Evolutionary conservation across 2,329 filamentous ascomycete genomes (phyloP).

Genomic region (Colletotrichum paranaense): DNA sequence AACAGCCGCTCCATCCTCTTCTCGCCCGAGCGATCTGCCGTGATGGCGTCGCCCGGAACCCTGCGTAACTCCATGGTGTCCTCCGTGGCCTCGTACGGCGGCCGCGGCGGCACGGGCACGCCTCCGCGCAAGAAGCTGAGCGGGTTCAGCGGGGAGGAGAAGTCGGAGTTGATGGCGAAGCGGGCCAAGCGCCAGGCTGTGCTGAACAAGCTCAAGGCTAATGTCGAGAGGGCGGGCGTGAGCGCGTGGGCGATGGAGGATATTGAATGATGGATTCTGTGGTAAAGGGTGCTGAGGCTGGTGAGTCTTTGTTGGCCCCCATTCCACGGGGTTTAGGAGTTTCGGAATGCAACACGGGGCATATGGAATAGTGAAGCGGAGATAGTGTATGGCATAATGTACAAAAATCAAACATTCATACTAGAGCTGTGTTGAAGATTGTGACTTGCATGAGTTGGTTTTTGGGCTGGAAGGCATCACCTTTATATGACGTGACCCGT

Average conservation of each 20-base stretch:
- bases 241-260: constrained; percentile 63
- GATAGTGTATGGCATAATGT: constrained; percentile 34
- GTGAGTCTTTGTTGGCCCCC: not conserved
- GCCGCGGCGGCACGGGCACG: constrained; percentile 45
- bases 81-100: constrained; percentile 51
- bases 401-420: constrained; percentile 20
- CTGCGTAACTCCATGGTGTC: constrained; percentile 56
- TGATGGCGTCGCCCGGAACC: constrained; percentile 51
- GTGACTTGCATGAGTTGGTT: not conserved
- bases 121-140: constrained; percentile 71
- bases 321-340: constrained; percentile 1
- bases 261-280: constrained; percentile 49
- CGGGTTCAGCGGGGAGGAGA: constrained; percentile 70
- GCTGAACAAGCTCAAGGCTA: constrained; percentile 61
- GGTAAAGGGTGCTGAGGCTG: not conserved
- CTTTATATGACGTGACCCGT: not conserved
- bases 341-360: constrained; percentile 21
- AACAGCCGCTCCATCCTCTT: constrained; percentile 47
- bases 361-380: constrained; percentile 19
- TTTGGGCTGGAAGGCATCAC: not conserved
- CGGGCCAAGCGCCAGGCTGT: constrained; percentile 64
- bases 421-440: not conserved
- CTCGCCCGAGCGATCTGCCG: constrained; percentile 53
- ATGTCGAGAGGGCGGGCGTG: constrained; percentile 61
- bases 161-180: constrained; percentile 65